phyloP scores from a whole-genome alignment of 2,329 filamentous ascomycete species.

The Akanthomyces muscarius region DNA sequence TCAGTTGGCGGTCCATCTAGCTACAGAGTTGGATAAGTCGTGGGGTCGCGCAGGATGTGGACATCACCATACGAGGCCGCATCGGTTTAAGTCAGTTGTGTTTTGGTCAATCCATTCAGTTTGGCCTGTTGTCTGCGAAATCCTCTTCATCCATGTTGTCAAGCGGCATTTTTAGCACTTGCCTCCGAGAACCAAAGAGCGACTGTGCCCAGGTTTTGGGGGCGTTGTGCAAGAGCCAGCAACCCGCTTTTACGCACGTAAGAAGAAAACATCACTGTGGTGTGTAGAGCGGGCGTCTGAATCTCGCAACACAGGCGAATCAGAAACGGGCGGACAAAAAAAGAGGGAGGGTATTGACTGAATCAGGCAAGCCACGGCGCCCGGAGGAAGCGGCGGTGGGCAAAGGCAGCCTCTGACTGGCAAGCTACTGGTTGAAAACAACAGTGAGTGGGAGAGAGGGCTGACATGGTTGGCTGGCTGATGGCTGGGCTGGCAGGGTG shows the following conservation, averaged over 20 bases:
- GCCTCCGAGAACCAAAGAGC: background rate
- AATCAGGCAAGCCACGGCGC: conserved; percentile 4
- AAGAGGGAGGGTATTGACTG: background rate
- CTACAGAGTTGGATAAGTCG: background rate
- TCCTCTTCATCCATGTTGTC: background rate
- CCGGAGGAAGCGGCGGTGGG: background rate
- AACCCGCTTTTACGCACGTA: background rate
- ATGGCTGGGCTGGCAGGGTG: background rate
- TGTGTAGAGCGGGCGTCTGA: background rate
- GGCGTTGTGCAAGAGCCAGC: background rate
- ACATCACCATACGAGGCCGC: too few species aligned
- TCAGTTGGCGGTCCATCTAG: too few species aligned
- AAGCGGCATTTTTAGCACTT: background rate
- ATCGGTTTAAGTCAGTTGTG: background rate
- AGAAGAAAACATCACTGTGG: background rate
- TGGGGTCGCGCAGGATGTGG: background rate
- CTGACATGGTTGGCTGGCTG: background rate
- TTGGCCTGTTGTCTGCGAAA: background rate
- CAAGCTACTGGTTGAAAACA: background rate
- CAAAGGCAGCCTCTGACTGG: background rate
- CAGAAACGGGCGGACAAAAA: background rate
- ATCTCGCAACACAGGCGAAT: background rate
- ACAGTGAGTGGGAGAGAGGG: background rate
- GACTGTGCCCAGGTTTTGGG: background rate
- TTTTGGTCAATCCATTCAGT: background rate